Evolutionary conservation across 345 rosid species (phyloP).

Genomic region (Salix brachista): DNA sequence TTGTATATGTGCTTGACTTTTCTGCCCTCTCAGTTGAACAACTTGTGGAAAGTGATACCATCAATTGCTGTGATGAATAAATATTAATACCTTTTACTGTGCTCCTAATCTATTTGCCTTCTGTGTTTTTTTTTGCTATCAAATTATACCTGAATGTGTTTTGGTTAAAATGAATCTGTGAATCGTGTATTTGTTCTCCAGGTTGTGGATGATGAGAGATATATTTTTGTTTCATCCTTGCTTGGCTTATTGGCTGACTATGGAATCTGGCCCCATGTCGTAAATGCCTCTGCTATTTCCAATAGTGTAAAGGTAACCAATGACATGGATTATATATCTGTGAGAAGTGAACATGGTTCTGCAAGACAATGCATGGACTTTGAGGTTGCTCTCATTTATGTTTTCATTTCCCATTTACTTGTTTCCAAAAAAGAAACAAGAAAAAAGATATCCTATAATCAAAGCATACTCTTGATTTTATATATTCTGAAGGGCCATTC

Average conservation of each 20-base stretch:
- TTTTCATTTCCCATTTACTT: too few relatives aligned
- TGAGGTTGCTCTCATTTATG: background rate
- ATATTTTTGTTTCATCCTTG: conserved; percentile 75
- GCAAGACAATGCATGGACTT: background rate
- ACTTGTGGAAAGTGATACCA: too few relatives aligned
- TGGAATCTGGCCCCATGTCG: conserved; percentile 64
- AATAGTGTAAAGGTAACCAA: conserved; percentile 60
- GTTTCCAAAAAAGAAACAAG: too few relatives aligned
- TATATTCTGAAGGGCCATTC: too few relatives aligned
- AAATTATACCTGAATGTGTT: background rate
- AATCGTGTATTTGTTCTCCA: conserved; percentile 20
- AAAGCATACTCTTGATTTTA: too few relatives aligned
- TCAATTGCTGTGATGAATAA: background rate
- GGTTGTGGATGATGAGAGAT: conserved; percentile 82
- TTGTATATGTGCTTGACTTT: too few relatives aligned
- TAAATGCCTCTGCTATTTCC: conserved; percentile 67
- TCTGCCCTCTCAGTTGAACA: too few relatives aligned
- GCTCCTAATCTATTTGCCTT: too few relatives aligned
- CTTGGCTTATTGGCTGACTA: conserved; percentile 81
- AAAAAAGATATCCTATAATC: too few relatives aligned
- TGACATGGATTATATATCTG: background rate
- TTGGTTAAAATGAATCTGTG: background rate
- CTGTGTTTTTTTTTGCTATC: background rate
- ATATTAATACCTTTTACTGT: background rate
- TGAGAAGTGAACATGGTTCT: background rate